A percentile compares a stretch with the other conserved stretches of the same genome.
Conservation (phyloP, 2,329 filamentous ascomycete genomes). For the Dothideomycetes sp. region DNA sequence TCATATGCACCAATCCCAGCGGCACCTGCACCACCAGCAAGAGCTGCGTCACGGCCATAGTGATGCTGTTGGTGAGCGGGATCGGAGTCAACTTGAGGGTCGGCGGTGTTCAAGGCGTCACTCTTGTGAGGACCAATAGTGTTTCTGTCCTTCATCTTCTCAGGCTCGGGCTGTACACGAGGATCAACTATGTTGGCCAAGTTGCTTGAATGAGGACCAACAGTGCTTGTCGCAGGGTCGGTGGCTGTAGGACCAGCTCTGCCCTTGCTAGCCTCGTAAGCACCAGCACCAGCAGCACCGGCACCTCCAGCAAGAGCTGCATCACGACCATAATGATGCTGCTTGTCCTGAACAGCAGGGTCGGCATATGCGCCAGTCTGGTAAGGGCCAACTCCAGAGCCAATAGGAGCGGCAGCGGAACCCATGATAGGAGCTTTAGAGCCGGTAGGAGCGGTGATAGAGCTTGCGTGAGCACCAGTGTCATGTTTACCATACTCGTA, state of each 20-base stretch:
- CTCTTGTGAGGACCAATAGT: conserved; percentile 18
- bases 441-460: conserved; percentile 4
- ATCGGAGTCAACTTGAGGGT: conserved; percentile 18
- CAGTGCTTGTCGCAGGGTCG: conserved; percentile 21
- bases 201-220: conserved; percentile 22
- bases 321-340: conserved; percentile 21
- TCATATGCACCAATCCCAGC: conserved; percentile 28
- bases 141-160: conserved; percentile 22
- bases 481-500: conserved; percentile 25
- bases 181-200: conserved; percentile 22
- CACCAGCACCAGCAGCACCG: conserved; percentile 20
- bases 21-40: conserved; percentile 26
- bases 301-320: conserved; percentile 21
- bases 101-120: conserved; percentile 19
- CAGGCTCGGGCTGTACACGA: conserved; percentile 20
- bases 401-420: not conserved
- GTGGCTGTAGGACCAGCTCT: not conserved
- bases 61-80: conserved; percentile 11
- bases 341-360: too few species aligned
- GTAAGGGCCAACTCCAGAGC: not conserved
- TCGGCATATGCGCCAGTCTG: too few species aligned
- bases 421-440: too few species aligned
- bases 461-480: too few species aligned
- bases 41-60: conserved; percentile 19
- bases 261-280: conserved; percentile 19